Conservation (phyloP, 106 monocot genomes). For the Gastrodia elata region DNA sequence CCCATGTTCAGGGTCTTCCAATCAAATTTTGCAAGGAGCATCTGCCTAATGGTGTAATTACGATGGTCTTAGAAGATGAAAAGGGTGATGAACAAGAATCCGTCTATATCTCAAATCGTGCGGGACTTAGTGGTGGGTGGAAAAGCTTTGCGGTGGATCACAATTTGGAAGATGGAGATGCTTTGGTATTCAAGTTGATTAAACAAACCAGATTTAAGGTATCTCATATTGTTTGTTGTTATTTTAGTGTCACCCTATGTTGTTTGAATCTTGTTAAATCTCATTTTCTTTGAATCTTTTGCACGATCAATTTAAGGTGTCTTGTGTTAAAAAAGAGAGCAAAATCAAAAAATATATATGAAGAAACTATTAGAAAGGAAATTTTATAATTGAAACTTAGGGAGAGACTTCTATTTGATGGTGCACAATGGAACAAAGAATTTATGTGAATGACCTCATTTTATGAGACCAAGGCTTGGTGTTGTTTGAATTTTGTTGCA, state of each 20-base stretch:
- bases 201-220: constrained; percentile 65
- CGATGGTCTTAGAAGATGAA: constrained; percentile 76
- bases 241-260: too few species aligned
- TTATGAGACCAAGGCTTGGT: too few species aligned
- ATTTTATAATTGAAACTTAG: too few species aligned
- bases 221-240: constrained; percentile 5
- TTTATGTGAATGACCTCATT: too few species aligned
- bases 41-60: constrained; percentile 32
- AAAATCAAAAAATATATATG: too few species aligned
- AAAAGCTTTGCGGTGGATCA: constrained; percentile 61
- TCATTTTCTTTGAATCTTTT: too few species aligned
- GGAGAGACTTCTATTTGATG: too few species aligned
- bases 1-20: constrained; percentile 45
- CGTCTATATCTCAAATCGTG: constrained; percentile 47
- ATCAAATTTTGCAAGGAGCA: constrained; percentile 56
- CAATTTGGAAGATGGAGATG: constrained; percentile 72
- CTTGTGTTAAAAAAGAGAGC: too few species aligned
- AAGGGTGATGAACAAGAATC: constrained; percentile 43
- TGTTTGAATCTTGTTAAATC: too few species aligned
- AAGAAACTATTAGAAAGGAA: too few species aligned
- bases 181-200: constrained; percentile 55
- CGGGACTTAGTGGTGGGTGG: constrained; percentile 88
- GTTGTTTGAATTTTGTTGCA: not conserved
- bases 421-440: too few species aligned
- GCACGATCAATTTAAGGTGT: too few species aligned